These are phyloP conservation scores for Gossypium australe DNA, from an alignment of 345 rosid species.

Conservation along the genomic window DNA sequence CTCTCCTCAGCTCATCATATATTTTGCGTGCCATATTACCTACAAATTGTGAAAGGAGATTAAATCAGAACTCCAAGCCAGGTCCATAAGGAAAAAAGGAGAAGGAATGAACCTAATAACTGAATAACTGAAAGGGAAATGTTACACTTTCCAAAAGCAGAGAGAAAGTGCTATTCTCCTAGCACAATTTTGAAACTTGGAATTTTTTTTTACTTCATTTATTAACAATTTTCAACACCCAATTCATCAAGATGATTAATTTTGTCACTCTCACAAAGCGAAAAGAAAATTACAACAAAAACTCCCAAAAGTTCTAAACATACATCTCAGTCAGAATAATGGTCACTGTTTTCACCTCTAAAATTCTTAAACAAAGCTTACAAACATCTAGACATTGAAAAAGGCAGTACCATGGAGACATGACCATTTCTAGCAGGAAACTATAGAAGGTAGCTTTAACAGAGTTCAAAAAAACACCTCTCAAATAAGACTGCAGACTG, in stretches of 20 bases:
- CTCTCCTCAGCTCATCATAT: slow-evolving; percentile 50
- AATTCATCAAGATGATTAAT: background rate
- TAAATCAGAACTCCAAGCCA: background rate
- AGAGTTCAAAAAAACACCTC: slow-evolving; percentile 47
- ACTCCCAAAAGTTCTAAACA: background rate
- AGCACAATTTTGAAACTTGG: background rate
- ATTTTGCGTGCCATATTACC: slow-evolving; percentile 55
- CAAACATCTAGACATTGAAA: background rate
- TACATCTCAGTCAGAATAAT: background rate
- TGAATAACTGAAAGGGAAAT: background rate
- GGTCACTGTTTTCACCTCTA: background rate
- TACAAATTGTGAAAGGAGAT: slow-evolving; percentile 21
- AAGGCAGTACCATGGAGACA: background rate
- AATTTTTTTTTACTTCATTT: background rate
- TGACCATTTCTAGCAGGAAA: background rate
- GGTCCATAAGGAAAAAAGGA: background rate
- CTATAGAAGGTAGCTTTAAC: background rate
- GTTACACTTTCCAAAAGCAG: background rate
- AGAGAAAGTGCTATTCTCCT: background rate
- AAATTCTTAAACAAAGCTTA: background rate
- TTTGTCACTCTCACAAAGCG: background rate
- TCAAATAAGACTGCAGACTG: slow-evolving; percentile 60
- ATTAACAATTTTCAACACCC: background rate
- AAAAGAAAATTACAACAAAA: background rate
- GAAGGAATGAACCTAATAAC: background rate